A percentile compares a stretch with the other conserved stretches of the same genome.
phyloP scores from a whole-genome alignment of 371 early-diverging fungal genomes.

The Dichotomocladium elegans region DNA sequence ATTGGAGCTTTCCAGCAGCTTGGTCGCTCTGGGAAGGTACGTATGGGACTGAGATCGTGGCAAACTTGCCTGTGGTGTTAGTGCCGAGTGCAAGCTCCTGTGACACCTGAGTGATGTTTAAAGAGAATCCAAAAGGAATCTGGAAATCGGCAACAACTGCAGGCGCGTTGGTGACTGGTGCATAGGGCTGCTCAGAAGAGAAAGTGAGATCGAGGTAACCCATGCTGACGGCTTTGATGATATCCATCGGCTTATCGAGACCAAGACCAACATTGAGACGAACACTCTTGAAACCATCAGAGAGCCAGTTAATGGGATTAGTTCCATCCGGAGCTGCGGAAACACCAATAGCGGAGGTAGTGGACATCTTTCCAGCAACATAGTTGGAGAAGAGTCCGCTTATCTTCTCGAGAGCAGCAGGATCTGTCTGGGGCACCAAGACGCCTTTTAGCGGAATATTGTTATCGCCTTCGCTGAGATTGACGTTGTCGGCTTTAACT shows the following conservation, averaged over 20 bases:
- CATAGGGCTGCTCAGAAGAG: slow-evolving; percentile 33
- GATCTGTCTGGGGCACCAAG: slow-evolving; percentile 38
- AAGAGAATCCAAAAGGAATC: slow-evolving; percentile 51
- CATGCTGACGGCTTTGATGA: slow-evolving; percentile 45
- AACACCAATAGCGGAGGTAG: slow-evolving; percentile 48
- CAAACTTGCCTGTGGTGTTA: slow-evolving; percentile 33
- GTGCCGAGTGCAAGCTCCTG: slow-evolving; percentile 40
- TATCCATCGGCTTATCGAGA: slow-evolving; percentile 28
- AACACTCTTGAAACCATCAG: slow-evolving; percentile 44
- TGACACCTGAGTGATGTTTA: slow-evolving; percentile 43
- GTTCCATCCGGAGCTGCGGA: slow-evolving; percentile 47
- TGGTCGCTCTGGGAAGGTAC: slow-evolving; percentile 40
- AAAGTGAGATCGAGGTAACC: slow-evolving; percentile 49
- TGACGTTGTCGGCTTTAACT: slow-evolving; percentile 37
- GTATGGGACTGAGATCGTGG: slow-evolving; percentile 34
- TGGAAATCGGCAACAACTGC: slow-evolving; percentile 41
- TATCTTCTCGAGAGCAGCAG: slow-evolving; percentile 33
- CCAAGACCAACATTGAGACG: slow-evolving; percentile 44
- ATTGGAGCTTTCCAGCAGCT: slow-evolving; percentile 38
- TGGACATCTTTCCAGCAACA: slow-evolving; percentile 37
- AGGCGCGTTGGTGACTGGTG: slow-evolving; percentile 40
- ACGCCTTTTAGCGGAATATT: slow-evolving; percentile 46
- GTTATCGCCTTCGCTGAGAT: slow-evolving; percentile 36
- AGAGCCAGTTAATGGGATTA: slow-evolving; percentile 48
- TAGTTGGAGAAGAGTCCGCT: slow-evolving; percentile 45